These are phyloP conservation scores for Oxytropis ochrocephala DNA, from an alignment of 306 rosid genomes.

Conservation along the genomic window DNA sequence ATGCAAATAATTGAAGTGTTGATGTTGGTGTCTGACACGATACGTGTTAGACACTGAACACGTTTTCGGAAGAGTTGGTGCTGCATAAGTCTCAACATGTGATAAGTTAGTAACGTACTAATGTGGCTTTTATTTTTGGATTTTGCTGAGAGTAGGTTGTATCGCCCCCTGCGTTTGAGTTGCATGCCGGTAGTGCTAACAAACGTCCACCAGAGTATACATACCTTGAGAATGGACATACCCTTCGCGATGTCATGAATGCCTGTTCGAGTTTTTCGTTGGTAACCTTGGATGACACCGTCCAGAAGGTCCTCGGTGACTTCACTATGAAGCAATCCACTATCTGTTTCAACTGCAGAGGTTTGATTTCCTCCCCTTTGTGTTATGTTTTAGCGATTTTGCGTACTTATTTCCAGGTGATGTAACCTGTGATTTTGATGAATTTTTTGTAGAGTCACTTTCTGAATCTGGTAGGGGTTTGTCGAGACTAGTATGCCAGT, in stretches of 20 bases:
- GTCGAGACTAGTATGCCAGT: slow-evolving; percentile 53
- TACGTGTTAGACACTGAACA: too few species aligned
- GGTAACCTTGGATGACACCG: slow-evolving; percentile 47
- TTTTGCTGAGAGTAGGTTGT: slow-evolving; percentile 49
- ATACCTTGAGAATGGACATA: slow-evolving; percentile 56
- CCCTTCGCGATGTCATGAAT: slow-evolving; percentile 76
- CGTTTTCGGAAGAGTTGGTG: too few species aligned
- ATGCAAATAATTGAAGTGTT: too few species aligned
- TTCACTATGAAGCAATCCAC: slow-evolving; percentile 45
- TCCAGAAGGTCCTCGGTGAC: slow-evolving; percentile 48
- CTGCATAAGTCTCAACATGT: neutral
- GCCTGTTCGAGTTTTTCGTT: slow-evolving; percentile 40
- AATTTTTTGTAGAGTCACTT: slow-evolving; percentile 31
- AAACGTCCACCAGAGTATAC: slow-evolving; percentile 82
- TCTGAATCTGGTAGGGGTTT: slow-evolving; percentile 19
- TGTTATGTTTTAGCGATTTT: neutral
- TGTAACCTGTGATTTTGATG: slow-evolving; percentile 3
- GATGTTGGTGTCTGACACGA: too few species aligned
- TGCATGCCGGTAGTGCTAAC: slow-evolving; percentile 83
- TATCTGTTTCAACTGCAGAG: slow-evolving; percentile 69
- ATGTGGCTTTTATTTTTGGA: neutral
- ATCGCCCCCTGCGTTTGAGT: slow-evolving; percentile 70
- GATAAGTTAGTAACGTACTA: slow-evolving; percentile 8
- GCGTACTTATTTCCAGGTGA: neutral
- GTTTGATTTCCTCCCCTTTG: slow-evolving; percentile 26